Evolutionary conservation across 2,329 filamentous ascomycete genomes (phyloP).

Genomic region (Mycocentrospora acerina): DNA sequence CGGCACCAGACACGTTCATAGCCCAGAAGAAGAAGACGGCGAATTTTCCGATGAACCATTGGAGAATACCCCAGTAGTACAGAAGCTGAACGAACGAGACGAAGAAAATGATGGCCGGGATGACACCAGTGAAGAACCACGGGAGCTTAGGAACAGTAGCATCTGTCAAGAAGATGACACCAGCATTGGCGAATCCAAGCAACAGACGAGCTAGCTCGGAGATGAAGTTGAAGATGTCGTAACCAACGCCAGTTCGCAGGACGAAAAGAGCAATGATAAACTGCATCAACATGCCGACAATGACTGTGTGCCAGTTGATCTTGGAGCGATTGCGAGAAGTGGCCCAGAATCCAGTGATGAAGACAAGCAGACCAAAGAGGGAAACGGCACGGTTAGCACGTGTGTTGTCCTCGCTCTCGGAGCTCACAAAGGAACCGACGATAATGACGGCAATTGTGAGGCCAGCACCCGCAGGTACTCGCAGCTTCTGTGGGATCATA

Average conservation of each 20-base stretch:
- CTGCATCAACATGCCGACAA: conserved; percentile 84
- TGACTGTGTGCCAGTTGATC: conserved; percentile 59
- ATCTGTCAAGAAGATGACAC: conserved; percentile 71
- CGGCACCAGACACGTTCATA: conserved; percentile 82
- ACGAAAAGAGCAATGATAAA: conserved; percentile 90
- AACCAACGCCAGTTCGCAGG: conserved; percentile 75
- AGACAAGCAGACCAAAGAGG: conserved; percentile 73
- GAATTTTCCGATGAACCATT: conserved; percentile 89
- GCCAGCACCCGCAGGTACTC: conserved; percentile 62
- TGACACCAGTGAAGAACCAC: conserved; percentile 76
- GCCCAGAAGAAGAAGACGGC: conserved; percentile 90
- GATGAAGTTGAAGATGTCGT: conserved; percentile 88
- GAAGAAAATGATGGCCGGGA: conserved; percentile 97
- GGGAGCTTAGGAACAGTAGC: conserved; percentile 42
- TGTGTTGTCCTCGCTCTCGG: conserved; percentile 73
- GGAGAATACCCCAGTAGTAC: conserved; percentile 77
- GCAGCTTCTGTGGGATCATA: conserved; percentile 66
- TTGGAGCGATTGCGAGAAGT: conserved; percentile 70
- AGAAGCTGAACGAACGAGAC: conserved; percentile 85
- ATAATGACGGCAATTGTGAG: conserved; percentile 71
- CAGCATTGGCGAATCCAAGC: conserved; percentile 73
- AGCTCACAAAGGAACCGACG: conserved; percentile 74
- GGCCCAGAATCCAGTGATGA: conserved; percentile 65
- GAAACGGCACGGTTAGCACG: conserved; percentile 78
- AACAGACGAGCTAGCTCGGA: conserved; percentile 72